These are phyloP conservation scores for Trichopus zeylanicus DNA, from an alignment of 116 monocot species.

Conservation along the genomic window DNA sequence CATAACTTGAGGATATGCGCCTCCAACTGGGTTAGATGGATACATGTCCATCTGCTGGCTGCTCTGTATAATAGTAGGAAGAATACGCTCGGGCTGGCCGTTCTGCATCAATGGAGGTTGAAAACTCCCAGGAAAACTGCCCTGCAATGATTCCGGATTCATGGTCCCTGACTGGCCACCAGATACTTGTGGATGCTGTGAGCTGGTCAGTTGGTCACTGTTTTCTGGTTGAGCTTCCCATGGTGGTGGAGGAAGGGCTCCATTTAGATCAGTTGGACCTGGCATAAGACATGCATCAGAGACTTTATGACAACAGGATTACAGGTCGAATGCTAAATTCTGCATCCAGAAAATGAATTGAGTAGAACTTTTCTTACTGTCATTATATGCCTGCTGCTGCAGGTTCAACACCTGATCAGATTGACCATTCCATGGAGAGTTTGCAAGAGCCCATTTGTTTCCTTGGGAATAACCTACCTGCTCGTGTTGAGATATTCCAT, in stretches of 20 bases:
- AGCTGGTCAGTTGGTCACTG: slow-evolving; percentile 13
- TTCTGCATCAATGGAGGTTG: slow-evolving; percentile 14
- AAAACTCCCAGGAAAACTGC: neutral
- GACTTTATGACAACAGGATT: neutral
- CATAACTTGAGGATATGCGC: too few relatives aligned
- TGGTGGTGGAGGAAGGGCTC: slow-evolving; percentile 83
- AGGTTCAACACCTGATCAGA: slow-evolving; percentile 11
- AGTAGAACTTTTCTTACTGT: slow-evolving; percentile 29
- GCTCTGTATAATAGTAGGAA: slow-evolving; percentile 13
- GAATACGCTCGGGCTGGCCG: slow-evolving; percentile 11
- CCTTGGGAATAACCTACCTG: slow-evolving; percentile 25
- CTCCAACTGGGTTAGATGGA: too few relatives aligned
- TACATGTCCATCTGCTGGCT: slow-evolving; percentile 15
- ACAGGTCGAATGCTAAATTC: neutral
- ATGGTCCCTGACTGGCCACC: slow-evolving; percentile 7
- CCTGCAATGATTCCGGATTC: slow-evolving; percentile 5
- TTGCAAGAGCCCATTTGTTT: slow-evolving; percentile 24
- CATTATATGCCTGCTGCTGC: slow-evolving; percentile 33
- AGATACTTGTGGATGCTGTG: slow-evolving; percentile 11
- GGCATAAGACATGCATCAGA: neutral
- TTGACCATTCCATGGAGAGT: slow-evolving; percentile 49
- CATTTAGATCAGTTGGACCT: slow-evolving; percentile 35
- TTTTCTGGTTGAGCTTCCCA: slow-evolving; percentile 61
- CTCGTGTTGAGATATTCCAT: slow-evolving; percentile 23
- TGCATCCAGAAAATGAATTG: neutral